Conservation (phyloP, 306 rosid species). For the Sicyos baderoa region DNA sequence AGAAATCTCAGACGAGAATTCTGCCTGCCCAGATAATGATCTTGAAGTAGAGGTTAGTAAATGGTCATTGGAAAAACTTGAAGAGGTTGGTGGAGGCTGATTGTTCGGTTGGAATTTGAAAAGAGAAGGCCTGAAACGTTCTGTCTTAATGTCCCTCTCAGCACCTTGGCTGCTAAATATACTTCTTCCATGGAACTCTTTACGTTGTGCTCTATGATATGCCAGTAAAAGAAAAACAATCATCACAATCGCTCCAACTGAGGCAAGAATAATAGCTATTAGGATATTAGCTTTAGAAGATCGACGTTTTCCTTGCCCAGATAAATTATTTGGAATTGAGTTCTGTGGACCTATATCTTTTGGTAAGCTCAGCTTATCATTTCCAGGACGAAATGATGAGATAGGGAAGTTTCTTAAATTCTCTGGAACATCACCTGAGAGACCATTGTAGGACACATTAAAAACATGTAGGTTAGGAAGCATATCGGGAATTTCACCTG, state of each 20-base stretch:
- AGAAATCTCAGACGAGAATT: conserved; percentile 53
- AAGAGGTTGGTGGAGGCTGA: conserved; percentile 56
- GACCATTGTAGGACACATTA: conserved; percentile 77
- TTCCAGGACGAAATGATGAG: conserved; percentile 73
- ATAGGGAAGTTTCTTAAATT: conserved; percentile 54
- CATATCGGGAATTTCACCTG: conserved; percentile 67
- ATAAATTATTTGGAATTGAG: conserved; percentile 40
- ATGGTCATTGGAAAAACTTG: conserved; percentile 85
- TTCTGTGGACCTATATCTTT: conserved; percentile 18
- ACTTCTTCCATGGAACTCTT: conserved; percentile 71
- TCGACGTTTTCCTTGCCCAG: conserved; percentile 27
- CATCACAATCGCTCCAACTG: conserved; percentile 85
- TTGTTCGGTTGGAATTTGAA: conserved; percentile 60
- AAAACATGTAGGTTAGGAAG: conserved; percentile 56
- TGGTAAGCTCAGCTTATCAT: conserved; percentile 39
- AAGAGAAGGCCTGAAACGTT: conserved; percentile 69
- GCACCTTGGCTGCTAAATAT: conserved; percentile 50
- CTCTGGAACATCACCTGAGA: conserved; percentile 66
- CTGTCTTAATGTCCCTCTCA: conserved; percentile 60
- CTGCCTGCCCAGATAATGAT: conserved; percentile 71
- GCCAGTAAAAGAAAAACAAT: conserved; percentile 77
- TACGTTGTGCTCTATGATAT: conserved; percentile 67
- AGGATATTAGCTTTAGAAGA: conserved; percentile 58
- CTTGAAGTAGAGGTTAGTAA: conserved; percentile 69
- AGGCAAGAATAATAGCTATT: conserved; percentile 86